Base-by-base conservation (phyloP, 257 asterid genomes). In the Ligustrum vulgare region DNA sequence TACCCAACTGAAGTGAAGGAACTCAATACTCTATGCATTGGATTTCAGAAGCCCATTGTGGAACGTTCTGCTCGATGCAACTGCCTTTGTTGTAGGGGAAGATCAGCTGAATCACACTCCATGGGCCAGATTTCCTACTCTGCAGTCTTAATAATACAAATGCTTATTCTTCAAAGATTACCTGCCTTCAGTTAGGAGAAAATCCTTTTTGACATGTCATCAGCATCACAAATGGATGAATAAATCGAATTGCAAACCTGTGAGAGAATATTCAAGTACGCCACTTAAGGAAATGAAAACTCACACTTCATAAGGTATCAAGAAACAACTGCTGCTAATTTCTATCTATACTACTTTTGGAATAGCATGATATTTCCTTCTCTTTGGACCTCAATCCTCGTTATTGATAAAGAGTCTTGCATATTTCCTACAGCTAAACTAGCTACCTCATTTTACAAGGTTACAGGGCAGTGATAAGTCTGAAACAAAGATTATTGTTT, bases 21-120 rank as follows among this genome's bases (percentile, higher is more conserved):
- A 82, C 86, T 11, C 82, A 89, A 5, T 84, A 88, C 68, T 87
- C 96, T 0, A 84, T 91, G 98, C 98, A 91, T 78, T 91, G 97
- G 98, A 88, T 93, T 54, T 93, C 98, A 0, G 96, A 91, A 77
- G 96, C 92, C 2, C 97, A 88, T 72, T 78, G 9, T 91, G 96
- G 96, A 93, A 89, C 62, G 94, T 93, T 71, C 85, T 91, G 77
- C 87, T 93, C 18, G 94, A 93, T 73, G 91, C 92, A 8, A 91
- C 95, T 6, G 83, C 79, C 0, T 43, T 89, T 79, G 90, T 82
- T 32, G 80, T 84, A 11, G 92, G 93, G 5, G 87, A 89, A 43
- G 92, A 89, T 67, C 84, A 86, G 85, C 83, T 91, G 47, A 79
- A 85, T 18, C 6, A 91, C 96, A 1, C 88, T 91, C 0, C 92